Evolutionary conservation across 1,284 basidiomycete genomes (phyloP).

Genomic region (Phenoliferia sp.): DNA sequence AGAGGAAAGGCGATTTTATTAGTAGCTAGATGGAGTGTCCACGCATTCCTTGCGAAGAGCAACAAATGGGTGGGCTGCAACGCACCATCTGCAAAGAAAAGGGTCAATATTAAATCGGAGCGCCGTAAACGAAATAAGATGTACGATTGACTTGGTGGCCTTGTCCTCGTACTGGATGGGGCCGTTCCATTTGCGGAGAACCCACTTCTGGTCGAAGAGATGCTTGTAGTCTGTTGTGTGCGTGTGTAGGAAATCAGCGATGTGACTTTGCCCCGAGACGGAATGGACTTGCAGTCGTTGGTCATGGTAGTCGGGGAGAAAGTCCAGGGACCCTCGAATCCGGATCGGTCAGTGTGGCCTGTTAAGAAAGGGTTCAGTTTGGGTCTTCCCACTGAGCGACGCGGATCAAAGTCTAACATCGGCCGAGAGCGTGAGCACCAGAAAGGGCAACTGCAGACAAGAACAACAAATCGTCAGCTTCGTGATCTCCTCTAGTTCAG

Average conservation of each 20-base stretch:
- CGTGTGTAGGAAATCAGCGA: slow-evolving; percentile 2
- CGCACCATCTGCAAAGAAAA: neutral
- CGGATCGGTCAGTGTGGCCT: slow-evolving; percentile 67
- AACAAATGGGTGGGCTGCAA: neutral
- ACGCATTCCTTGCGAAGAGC: neutral
- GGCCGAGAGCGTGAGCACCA: slow-evolving; percentile 90
- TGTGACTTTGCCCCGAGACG: neutral
- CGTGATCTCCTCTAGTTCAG: neutral
- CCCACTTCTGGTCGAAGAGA: slow-evolving; percentile 75
- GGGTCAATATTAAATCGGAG: neutral
- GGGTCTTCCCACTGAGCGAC: neutral
- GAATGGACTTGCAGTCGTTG: slow-evolving; percentile 3
- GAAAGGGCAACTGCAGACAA: slow-evolving; percentile 67
- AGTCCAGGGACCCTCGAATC: slow-evolving; percentile 57
- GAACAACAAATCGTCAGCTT: neutral
- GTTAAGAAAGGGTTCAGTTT: neutral
- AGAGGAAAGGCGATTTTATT: neutral
- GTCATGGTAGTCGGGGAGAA: slow-evolving; percentile 1
- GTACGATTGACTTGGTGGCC: slow-evolving; percentile 71
- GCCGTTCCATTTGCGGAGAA: slow-evolving; percentile 57
- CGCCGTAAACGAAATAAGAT: slow-evolving; percentile 72
- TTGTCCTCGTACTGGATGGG: slow-evolving; percentile 93
- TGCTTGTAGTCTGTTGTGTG: slow-evolving; percentile 69
- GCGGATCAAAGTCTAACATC: slow-evolving; percentile 51
- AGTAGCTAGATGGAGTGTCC: neutral